Evolutionary conservation across 768 basidiomycete species (phyloP).

Genomic region (Neoboletus magnificus): DNA sequence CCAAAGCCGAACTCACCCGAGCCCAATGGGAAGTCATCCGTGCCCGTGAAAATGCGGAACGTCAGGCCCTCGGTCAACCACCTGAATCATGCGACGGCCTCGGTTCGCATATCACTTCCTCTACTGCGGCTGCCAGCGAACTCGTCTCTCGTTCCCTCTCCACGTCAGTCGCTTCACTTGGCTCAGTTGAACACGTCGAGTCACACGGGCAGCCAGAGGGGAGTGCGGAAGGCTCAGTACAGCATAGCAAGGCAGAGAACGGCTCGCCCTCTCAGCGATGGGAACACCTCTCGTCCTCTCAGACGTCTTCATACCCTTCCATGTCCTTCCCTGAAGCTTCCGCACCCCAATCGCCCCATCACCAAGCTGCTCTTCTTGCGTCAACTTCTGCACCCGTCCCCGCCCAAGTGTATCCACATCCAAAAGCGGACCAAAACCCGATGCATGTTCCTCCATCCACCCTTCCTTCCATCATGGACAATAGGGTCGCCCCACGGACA

Average conservation of each 20-base stretch:
- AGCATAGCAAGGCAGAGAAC: slow-evolving; percentile 12
- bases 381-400: slow-evolving; percentile 1
- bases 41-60: slow-evolving; percentile 41
- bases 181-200: slow-evolving; percentile 13
- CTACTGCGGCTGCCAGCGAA: slow-evolving; percentile 17
- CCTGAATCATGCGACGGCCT: slow-evolving; percentile 21
- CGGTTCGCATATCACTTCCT: slow-evolving; percentile 27
- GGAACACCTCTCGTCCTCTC: slow-evolving; percentile 66
- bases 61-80: slow-evolving; percentile 28
- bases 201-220: slow-evolving; percentile 31
- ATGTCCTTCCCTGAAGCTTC: slow-evolving; percentile 68
- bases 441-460: slow-evolving; percentile 41
- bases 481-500: slow-evolving; percentile 60
- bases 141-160: slow-evolving; percentile 18
- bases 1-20: slow-evolving; percentile 73
- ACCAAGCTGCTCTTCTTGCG: slow-evolving; percentile 22
- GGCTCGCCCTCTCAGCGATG: slow-evolving; percentile 53
- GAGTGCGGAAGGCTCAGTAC: neutral
- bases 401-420: slow-evolving; percentile 14
- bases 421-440: slow-evolving; percentile 21
- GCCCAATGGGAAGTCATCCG: slow-evolving; percentile 69
- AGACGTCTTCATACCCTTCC: slow-evolving; percentile 72
- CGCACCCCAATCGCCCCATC: slow-evolving; percentile 46
- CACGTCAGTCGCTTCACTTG: slow-evolving; percentile 17
- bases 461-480: slow-evolving; percentile 70